phyloP scores from a whole-genome alignment of 2,329 filamentous ascomycete genomes.

The Alternaria longipes region DNA sequence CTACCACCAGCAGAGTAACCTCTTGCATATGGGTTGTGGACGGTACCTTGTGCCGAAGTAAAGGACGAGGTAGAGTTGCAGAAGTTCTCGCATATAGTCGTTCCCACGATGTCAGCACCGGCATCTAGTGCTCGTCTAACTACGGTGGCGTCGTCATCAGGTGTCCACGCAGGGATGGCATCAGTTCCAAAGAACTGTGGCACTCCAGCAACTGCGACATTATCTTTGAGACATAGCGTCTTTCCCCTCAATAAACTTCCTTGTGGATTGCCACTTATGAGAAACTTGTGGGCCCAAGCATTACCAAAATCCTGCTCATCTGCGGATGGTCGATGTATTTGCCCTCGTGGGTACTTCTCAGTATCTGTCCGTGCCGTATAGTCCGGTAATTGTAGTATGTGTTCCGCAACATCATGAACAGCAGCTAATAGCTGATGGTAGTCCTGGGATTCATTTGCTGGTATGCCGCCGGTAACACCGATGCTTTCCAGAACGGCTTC shows the following conservation, averaged over 20 bases:
- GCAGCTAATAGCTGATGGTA: constrained; percentile 61
- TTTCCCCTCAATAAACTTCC: constrained; percentile 49
- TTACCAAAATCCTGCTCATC: constrained; percentile 52
- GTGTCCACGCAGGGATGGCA: constrained; percentile 59
- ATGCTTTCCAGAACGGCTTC: constrained; percentile 33
- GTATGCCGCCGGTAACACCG: constrained; percentile 43
- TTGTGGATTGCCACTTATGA: constrained; percentile 51
- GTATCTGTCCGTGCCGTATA: constrained; percentile 57
- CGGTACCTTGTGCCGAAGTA: constrained; percentile 54
- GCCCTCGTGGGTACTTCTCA: constrained; percentile 57
- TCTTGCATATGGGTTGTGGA: constrained; percentile 54
- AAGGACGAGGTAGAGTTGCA: constrained; percentile 61
- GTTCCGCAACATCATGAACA: constrained; percentile 62
- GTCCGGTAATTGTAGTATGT: constrained; percentile 57
- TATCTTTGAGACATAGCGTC: constrained; percentile 64
- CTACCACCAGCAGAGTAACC: constrained; percentile 61
- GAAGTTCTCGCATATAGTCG: constrained; percentile 64
- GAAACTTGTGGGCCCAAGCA: constrained; percentile 63
- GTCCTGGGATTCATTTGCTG: constrained; percentile 52
- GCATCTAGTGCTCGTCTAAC: constrained; percentile 62
- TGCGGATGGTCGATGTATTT: constrained; percentile 52
- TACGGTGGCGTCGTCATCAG: constrained; percentile 63
- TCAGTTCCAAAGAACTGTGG: constrained; percentile 64
- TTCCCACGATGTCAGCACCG: constrained; percentile 61
- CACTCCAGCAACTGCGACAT: constrained; percentile 63